Conservation (phyloP, 208 protist species). For the Trypanosoma lewisi region DNA sequence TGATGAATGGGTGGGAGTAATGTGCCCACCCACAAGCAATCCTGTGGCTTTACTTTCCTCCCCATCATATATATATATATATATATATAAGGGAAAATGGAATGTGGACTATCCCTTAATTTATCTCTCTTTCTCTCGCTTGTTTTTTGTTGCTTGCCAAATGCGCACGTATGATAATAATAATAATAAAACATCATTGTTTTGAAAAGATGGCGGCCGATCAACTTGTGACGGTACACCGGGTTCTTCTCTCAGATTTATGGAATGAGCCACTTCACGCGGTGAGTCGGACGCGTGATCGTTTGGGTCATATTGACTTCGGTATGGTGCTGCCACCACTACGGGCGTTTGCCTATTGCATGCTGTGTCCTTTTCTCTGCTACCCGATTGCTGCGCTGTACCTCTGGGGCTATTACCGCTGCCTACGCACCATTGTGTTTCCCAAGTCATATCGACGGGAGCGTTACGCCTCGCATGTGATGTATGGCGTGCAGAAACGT, state of each 20-base stretch:
- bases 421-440: slow-evolving; percentile 53
- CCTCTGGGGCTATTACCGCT: slow-evolving; percentile 81
- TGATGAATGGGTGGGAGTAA: too few relatives aligned
- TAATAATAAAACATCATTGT: too few relatives aligned
- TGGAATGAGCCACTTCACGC: slow-evolving; percentile 79
- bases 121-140: too few relatives aligned
- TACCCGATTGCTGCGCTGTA: slow-evolving; percentile 70
- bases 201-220: slow-evolving; percentile 3
- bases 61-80: too few relatives aligned
- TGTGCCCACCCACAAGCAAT: too few relatives aligned
- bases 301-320: slow-evolving; percentile 86
- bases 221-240: slow-evolving; percentile 15
- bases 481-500: slow-evolving; percentile 85
- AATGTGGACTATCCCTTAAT: too few relatives aligned
- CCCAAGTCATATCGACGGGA: slow-evolving; percentile 72
- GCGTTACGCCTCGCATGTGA: slow-evolving; percentile 68
- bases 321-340: slow-evolving; percentile 75
- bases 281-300: slow-evolving; percentile 63
- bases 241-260: slow-evolving; percentile 59
- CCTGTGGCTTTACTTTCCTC: too few relatives aligned
- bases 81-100: too few relatives aligned
- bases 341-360: slow-evolving; percentile 75
- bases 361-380: slow-evolving; percentile 70
- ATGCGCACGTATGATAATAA: neutral
- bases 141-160: slow-evolving; percentile 12